A percentile compares a stretch with the other conserved stretches of the same genome.
phyloP scores from a whole-genome alignment of 192 early-diverging fungal species.

The Coemansia sp. region DNA sequence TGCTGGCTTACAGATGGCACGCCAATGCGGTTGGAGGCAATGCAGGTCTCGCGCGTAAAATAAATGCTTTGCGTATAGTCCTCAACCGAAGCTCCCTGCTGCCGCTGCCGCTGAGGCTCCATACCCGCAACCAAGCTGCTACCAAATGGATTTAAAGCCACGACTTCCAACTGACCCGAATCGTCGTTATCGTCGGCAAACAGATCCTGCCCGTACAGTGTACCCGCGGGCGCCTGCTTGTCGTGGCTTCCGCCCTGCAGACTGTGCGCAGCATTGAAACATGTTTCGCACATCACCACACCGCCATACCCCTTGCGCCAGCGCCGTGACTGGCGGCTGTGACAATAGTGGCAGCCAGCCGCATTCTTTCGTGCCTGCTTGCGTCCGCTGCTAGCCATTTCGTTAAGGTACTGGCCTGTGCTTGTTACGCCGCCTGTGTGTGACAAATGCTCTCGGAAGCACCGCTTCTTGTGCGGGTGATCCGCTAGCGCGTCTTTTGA shows the following conservation, averaged over 20 bases:
- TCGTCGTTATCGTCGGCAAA: constrained; percentile 22
- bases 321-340: constrained; percentile 31
- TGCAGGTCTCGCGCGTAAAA: constrained; percentile 54
- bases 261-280: constrained; percentile 43
- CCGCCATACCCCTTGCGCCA: constrained; percentile 55
- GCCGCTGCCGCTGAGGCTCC: constrained; percentile 7
- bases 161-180: constrained; percentile 32
- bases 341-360: constrained; percentile 51
- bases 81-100: constrained; percentile 26
- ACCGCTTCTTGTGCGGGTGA: constrained; percentile 54
- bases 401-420: constrained; percentile 8
- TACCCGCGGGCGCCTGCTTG: not conserved
- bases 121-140: not conserved
- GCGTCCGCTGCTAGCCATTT: not conserved
- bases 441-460: constrained; percentile 50
- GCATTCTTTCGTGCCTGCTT: constrained; percentile 1
- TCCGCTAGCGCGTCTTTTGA: constrained; percentile 38
- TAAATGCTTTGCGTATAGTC: constrained; percentile 50
- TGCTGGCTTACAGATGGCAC: constrained; percentile 37
- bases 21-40: constrained; percentile 17
- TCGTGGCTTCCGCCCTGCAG: constrained; percentile 12
- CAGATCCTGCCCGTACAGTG: constrained; percentile 15
- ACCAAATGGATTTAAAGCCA: constrained; percentile 54
- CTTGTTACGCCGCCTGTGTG: constrained; percentile 13
- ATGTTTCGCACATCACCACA: constrained; percentile 52